phyloP scores from a whole-genome alignment of 2,329 filamentous ascomycete genomes.

The Stachybotrys chlorohalonatus region DNA sequence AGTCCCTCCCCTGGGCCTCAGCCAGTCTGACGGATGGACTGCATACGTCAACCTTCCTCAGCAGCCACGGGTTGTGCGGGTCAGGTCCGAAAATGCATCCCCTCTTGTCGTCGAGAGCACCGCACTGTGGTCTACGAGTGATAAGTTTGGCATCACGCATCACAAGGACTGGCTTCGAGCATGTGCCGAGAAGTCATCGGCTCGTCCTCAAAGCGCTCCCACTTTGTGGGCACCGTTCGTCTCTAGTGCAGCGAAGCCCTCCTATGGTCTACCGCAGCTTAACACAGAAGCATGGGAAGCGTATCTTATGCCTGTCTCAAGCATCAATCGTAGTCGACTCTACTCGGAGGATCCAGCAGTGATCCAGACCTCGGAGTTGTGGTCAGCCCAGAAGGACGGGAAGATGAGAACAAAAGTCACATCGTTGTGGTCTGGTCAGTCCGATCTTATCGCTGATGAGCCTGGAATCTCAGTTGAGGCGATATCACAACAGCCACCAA shows the following conservation, averaged over 20 bases:
- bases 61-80: not conserved
- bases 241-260: not conserved
- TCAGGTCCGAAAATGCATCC: not conserved
- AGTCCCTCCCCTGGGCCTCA: too few species aligned
- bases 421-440: not conserved
- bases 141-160: not conserved
- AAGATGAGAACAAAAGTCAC: not conserved
- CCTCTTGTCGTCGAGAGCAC: not conserved
- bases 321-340: constrained; percentile 14
- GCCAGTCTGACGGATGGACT: not conserved
- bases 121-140: not conserved
- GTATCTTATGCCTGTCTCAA: constrained; percentile 12
- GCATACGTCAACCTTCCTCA: not conserved
- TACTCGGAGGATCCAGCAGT: constrained; percentile 10
- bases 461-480: too few species aligned
- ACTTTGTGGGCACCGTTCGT: not conserved
- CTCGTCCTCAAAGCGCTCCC: not conserved
- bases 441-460: too few species aligned
- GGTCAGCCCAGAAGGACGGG: constrained; percentile 3
- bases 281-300: constrained; percentile 11
- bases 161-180: not conserved
- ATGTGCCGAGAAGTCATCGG: not conserved
- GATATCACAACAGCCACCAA: too few species aligned
- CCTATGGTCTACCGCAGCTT: not conserved
- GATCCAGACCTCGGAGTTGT: constrained; percentile 12